Base-by-base conservation (phyloP, 345 rosid species). In the Angophora floribunda region DNA sequence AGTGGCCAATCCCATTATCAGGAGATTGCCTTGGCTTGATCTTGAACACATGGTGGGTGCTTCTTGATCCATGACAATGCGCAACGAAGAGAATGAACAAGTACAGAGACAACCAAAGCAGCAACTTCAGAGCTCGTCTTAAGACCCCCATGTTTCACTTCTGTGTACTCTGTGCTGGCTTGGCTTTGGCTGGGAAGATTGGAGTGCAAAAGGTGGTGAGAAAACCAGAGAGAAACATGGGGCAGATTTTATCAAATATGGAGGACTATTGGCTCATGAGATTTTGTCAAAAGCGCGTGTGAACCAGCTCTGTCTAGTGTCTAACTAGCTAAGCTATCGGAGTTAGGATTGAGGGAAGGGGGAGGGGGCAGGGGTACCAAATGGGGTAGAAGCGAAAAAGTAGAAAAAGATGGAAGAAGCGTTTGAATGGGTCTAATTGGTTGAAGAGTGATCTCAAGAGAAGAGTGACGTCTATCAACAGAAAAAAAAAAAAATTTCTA, bases 1-100 rank as follows among this genome's bases (percentile, higher is more conserved):
- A 96, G 88, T 96, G 97, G 47, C 94, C 95, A 9, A 45, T 32
- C 87, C 67, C 51, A 26, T 45, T 47, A 5, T 28, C 88, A 41
- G 7, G 36, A 11, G 61, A 53, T 50, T 59, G 84, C 84, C 70
- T 49, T 19, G 87, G 87, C 57, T 86, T 65, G 55, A 52, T 36
- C 10, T 36, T 36, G 51, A 88, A 88, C 65, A 24, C 63, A 51
- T 51, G 59, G 24, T 52, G 51, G 30, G 52, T 4, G 52, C 86
- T 53, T 79, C 89, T 87, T 53, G 89, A 85, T 52, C 87, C 89
- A 85, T 85, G 84, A 63, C 87, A 88, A 12, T 85, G 85, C 8
- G 61, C 86, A 30, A 85, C 59, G n/a, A 50, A 5, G 4, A 75
- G 82, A 75, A 75, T 36, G 82, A 41, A 75, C 26, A 41, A 9